Evolutionary conservation across 768 basidiomycete species (phyloP).

Genomic region (Dioszegia aurantiaca): DNA sequence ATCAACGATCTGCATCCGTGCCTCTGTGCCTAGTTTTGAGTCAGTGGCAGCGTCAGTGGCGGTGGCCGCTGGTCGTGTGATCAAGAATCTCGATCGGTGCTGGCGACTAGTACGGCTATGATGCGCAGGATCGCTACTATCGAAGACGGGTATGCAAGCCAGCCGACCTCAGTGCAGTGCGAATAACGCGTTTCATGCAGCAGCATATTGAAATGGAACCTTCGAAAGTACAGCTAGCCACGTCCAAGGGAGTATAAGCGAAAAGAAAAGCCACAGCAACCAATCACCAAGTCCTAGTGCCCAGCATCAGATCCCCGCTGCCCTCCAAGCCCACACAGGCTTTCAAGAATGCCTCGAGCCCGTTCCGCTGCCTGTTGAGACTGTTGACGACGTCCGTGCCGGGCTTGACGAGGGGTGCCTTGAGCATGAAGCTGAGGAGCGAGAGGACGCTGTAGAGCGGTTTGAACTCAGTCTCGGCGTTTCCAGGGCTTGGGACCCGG

Average conservation of each 20-base stretch:
- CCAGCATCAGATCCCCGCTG: slow-evolving; percentile 76
- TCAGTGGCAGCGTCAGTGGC: too few relatives aligned
- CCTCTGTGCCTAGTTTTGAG: too few relatives aligned
- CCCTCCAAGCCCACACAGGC: slow-evolving; percentile 86
- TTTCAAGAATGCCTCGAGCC: slow-evolving; percentile 88
- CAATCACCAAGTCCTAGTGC: slow-evolving; percentile 78
- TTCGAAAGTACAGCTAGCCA: slow-evolving; percentile 17
- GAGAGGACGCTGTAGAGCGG: slow-evolving; percentile 88
- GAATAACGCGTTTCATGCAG: slow-evolving; percentile 28
- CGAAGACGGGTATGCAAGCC: too few relatives aligned
- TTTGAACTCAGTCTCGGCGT: slow-evolving; percentile 62
- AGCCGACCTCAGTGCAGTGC: slow-evolving; percentile 4
- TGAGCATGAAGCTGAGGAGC: slow-evolving; percentile 93
- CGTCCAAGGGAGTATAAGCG: slow-evolving; percentile 16
- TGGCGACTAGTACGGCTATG: too few relatives aligned
- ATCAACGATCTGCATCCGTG: too few relatives aligned
- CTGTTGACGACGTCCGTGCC: slow-evolving; percentile 93
- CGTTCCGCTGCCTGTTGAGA: slow-evolving; percentile 89
- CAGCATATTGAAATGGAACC: slow-evolving; percentile 26
- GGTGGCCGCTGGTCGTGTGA: too few relatives aligned
- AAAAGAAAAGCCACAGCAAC: slow-evolving; percentile 7
- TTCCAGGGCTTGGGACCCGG: slow-evolving; percentile 40
- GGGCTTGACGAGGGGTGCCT: slow-evolving; percentile 89
- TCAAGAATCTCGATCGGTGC: too few relatives aligned
- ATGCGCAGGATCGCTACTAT: too few relatives aligned